A percentile compares a stretch with the other conserved stretches of the same genome.
Conservation (phyloP, 257 asterid genomes). For the Pogostemon cablin region DNA sequence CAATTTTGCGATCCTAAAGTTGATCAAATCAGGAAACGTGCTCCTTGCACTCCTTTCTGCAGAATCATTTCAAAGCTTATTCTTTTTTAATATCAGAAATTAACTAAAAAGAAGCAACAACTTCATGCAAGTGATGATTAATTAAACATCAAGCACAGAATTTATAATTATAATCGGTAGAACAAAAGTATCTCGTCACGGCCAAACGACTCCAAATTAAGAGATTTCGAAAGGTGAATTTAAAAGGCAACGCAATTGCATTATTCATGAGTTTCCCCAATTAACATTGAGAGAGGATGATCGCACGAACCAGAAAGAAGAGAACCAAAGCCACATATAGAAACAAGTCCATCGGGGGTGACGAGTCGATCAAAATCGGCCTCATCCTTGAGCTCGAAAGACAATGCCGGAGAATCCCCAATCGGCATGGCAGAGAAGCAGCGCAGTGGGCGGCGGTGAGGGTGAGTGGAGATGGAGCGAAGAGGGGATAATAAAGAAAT, state of each 20-base stretch:
- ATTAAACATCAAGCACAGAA: neutral
- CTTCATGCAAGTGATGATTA: constrained; percentile 2
- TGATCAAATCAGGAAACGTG: constrained; percentile 88
- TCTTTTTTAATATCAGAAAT: neutral
- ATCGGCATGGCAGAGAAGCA: constrained; percentile 41
- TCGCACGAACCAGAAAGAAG: constrained; percentile 80
- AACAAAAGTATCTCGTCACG: neutral
- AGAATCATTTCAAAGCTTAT: constrained; percentile 26
- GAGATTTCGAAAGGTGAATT: neutral
- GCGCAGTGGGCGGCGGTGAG: constrained; percentile 23
- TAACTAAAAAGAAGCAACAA: neutral
- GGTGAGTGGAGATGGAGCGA: constrained; percentile 16
- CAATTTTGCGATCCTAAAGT: constrained; percentile 82
- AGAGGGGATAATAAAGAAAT: constrained; percentile 31
- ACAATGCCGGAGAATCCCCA: constrained; percentile 37
- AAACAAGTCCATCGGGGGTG: constrained; percentile 77
- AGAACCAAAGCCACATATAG: constrained; percentile 93
- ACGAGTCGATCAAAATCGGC: constrained; percentile 73
- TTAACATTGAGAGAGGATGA: neutral
- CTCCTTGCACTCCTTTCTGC: constrained; percentile 94
- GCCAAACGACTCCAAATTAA: constrained; percentile 3
- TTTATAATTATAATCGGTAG: neutral
- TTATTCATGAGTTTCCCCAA: neutral
- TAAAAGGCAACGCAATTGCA: constrained; percentile 1
- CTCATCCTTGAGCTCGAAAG: constrained; percentile 66